These are phyloP conservation scores for Epichloe sibirici DNA, from an alignment of 2,329 filamentous ascomycete genomes.

Conservation along the genomic window DNA sequence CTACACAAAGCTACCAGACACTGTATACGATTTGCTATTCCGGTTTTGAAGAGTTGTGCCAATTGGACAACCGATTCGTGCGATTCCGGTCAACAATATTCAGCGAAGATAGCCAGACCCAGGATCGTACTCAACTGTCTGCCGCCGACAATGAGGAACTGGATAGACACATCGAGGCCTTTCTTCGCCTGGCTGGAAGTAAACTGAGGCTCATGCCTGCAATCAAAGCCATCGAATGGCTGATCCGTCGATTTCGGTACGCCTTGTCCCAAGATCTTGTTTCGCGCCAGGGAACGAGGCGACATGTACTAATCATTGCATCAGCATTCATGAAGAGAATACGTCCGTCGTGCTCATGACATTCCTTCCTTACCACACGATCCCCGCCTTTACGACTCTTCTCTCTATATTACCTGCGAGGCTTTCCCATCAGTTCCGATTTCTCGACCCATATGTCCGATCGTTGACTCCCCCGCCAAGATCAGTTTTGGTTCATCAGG, in stretches of 20 bases:
- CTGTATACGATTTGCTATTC: slow-evolving; percentile 79
- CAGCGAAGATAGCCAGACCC: slow-evolving; percentile 80
- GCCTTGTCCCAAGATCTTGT: background rate
- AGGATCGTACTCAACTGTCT: slow-evolving; percentile 80
- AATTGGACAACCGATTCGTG: slow-evolving; percentile 67
- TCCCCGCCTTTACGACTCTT: slow-evolving; percentile 72
- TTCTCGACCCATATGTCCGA: slow-evolving; percentile 75
- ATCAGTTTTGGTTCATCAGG: slow-evolving; percentile 71
- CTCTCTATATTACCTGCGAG: slow-evolving; percentile 74
- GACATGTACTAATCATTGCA: slow-evolving; percentile 6
- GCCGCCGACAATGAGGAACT: slow-evolving; percentile 70
- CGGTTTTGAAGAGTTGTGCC: slow-evolving; percentile 84
- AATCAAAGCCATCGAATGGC: slow-evolving; percentile 88
- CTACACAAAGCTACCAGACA: slow-evolving; percentile 79
- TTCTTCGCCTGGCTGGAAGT: slow-evolving; percentile 67
- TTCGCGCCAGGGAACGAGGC: background rate
- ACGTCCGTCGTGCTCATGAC: slow-evolving; percentile 65
- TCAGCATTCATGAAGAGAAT: slow-evolving; percentile 83
- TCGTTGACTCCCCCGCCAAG: slow-evolving; percentile 66
- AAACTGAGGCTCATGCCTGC: slow-evolving; percentile 74
- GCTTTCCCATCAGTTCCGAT: slow-evolving; percentile 65
- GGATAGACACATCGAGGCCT: slow-evolving; percentile 65
- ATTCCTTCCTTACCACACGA: slow-evolving; percentile 85
- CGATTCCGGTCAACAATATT: slow-evolving; percentile 71
- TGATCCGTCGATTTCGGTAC: slow-evolving; percentile 79